Evolutionary conservation across 2,329 filamentous ascomycete species (phyloP).

Genomic region (Fusarium guadeloupense): DNA sequence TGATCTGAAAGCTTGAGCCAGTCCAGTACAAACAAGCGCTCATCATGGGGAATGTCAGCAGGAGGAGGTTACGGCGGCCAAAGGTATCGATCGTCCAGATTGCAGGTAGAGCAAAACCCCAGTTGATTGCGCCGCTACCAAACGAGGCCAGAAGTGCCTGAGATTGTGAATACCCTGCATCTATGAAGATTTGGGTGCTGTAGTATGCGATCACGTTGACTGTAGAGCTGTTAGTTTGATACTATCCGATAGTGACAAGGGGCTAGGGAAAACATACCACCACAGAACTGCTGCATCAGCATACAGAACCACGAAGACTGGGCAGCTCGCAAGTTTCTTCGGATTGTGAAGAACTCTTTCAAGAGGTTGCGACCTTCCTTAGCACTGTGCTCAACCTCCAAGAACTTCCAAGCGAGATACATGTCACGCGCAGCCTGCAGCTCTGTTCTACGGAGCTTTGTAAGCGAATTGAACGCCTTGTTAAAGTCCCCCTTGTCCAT

Average conservation of each 20-base stretch:
- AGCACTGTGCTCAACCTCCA: constrained; percentile 43
- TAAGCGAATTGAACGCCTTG: constrained; percentile 57
- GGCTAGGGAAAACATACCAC: constrained; percentile 49
- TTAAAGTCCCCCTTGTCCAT: constrained; percentile 55
- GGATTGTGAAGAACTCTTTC: constrained; percentile 44
- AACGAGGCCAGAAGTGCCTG: constrained; percentile 47
- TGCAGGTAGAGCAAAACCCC: constrained; percentile 53
- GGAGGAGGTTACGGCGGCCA: constrained; percentile 59
- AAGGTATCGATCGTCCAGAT: constrained; percentile 58
- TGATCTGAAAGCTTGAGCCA: constrained; percentile 39
- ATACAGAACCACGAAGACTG: constrained; percentile 49
- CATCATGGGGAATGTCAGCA: constrained; percentile 48
- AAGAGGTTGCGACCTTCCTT: constrained; percentile 38
- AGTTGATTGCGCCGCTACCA: constrained; percentile 58
- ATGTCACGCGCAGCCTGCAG: constrained; percentile 61
- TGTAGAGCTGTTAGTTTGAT: constrained; percentile 56
- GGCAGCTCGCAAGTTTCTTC: constrained; percentile 46
- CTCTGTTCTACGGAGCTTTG: constrained; percentile 55
- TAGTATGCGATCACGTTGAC: constrained; percentile 47
- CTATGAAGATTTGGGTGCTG: constrained; percentile 44
- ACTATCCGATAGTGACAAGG: background rate
- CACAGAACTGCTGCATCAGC: constrained; percentile 51
- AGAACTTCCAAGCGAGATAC: constrained; percentile 56
- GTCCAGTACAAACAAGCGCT: constrained; percentile 45
- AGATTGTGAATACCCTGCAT: constrained; percentile 41